phyloP scores from a whole-genome alignment of 805 yeast genomes.

The Wickerhamomyces silvicola region DNA sequence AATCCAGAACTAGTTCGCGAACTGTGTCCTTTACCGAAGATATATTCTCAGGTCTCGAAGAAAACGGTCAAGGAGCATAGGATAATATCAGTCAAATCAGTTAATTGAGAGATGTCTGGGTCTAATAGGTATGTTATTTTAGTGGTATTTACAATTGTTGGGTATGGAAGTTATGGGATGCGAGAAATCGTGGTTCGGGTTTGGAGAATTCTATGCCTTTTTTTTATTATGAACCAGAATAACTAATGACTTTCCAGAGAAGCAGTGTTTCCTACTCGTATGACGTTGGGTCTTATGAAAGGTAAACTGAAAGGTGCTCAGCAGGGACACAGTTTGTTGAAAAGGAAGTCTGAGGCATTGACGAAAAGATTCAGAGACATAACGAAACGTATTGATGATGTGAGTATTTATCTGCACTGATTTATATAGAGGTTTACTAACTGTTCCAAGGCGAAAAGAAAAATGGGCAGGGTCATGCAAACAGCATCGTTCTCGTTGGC shows the following conservation, averaged over 20 bases:
- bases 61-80: no score
- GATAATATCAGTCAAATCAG: neutral
- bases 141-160: neutral
- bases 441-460: conserved; percentile 58
- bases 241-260: conserved; percentile 46
- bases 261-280: conserved; percentile 95
- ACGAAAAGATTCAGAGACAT: conserved; percentile 96
- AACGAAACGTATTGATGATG: conserved; percentile 87
- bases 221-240: neutral
- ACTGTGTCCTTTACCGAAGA: no score
- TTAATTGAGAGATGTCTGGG: conserved; percentile 19
- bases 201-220: no score
- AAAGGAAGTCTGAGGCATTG: conserved; percentile 94
- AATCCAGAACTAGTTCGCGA: no score
- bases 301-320: conserved; percentile 94
- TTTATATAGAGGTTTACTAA: conserved; percentile 1
- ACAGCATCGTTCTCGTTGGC: conserved; percentile 96
- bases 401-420: conserved; percentile 10
- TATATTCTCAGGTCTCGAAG: no score
- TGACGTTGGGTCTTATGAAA: conserved; percentile 95
- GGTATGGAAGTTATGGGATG: neutral
- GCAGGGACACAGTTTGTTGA: conserved; percentile 88
- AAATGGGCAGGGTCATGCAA: conserved; percentile 98
- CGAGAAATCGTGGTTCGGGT: neutral
- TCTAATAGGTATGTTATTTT: conserved; percentile 16